Evolutionary conservation across 1,139 yeast species (phyloP), one percentile per base, ranked within the genome.

Genomic region (Candida mesenterica): DNA sequence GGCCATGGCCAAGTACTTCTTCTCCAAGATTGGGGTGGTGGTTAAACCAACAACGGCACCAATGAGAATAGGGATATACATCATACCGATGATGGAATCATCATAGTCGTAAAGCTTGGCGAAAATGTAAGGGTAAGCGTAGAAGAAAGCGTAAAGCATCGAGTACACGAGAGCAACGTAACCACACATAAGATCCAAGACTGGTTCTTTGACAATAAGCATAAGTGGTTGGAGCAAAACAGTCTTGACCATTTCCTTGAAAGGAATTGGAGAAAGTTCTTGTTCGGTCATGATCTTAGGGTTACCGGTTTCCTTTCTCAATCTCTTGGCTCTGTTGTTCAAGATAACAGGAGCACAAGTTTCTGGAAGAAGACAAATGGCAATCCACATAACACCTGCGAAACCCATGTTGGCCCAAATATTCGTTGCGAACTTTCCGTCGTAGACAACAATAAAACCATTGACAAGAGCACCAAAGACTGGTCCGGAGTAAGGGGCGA

Each of bases 321-420:
- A 56, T 46, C 59, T 72, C 48, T 65, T 63, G 28, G 96, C 96
- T 55, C 88, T 75, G 31, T 60, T 70, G 57, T 84, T 87, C 49
- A 88, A 69, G 39, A 88, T 86, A 5, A 82, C 88, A 4, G 96
- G 96, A 2, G 96, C 90, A 59, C 84, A 88, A 17, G 97, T 89
- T 65, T 89, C 97, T 7, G 96, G 96, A 27, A 88, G 73, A 15
- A 70, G 47, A 12, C 78, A 58, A 19, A 82, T 70, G 18, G 74
- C 43, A 18, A 87, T 67, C 84, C 92, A 82, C 77, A 83, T 79
- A 1, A 77, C 76, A 42, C 96, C 96, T 2, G 92, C 87, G 60
- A 88, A 86, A 2, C 92, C 96, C 86, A 88, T 78, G 53, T 88
- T 88, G 40, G 87, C 90, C 96, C 96, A 88, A 45, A 84, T 76